Evolutionary conservation across 192 early-diverging fungal genomes (phyloP).

Genomic region (Podila epicladia): DNA sequence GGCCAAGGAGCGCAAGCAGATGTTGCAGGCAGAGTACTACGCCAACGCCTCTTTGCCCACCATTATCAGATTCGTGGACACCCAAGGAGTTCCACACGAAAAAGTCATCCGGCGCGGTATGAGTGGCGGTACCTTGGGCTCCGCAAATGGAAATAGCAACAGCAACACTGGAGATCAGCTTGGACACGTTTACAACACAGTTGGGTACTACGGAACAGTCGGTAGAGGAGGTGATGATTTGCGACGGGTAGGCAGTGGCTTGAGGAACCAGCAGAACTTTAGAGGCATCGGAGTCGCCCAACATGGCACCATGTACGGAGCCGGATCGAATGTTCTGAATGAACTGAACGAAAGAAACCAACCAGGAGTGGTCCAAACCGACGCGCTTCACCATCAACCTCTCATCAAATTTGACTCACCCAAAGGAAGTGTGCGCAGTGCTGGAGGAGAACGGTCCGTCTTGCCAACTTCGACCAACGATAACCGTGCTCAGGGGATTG

Average conservation of each 20-base stretch:
- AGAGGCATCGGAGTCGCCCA: constrained; percentile 7
- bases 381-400: constrained; percentile 18
- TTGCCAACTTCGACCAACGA: not conserved
- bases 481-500: not conserved
- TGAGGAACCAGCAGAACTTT: not conserved
- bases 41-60: constrained; percentile 32
- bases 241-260: not conserved
- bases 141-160: not conserved
- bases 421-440: constrained; percentile 4
- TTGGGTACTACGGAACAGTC: constrained; percentile 31
- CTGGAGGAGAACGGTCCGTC: constrained; percentile 7
- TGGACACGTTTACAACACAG: constrained; percentile 14
- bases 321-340: constrained; percentile 1
- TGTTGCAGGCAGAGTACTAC: constrained; percentile 48
- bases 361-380: constrained; percentile 16
- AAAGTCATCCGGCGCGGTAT: constrained; percentile 6
- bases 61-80: constrained; percentile 36
- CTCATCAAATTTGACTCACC: constrained; percentile 40
- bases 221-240: constrained; percentile 13
- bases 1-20: constrained; percentile 45
- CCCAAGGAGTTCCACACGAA: constrained; percentile 30
- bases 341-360: not conserved
- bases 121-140: not conserved
- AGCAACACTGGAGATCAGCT: not conserved
- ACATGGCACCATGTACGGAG: constrained; percentile 24